Percentiles rank a stretch among this genome's conserved stretches.
Evolutionary conservation across 768 basidiomycete genomes (phyloP).

Genomic region (Rhizopogon vulgaris): DNA sequence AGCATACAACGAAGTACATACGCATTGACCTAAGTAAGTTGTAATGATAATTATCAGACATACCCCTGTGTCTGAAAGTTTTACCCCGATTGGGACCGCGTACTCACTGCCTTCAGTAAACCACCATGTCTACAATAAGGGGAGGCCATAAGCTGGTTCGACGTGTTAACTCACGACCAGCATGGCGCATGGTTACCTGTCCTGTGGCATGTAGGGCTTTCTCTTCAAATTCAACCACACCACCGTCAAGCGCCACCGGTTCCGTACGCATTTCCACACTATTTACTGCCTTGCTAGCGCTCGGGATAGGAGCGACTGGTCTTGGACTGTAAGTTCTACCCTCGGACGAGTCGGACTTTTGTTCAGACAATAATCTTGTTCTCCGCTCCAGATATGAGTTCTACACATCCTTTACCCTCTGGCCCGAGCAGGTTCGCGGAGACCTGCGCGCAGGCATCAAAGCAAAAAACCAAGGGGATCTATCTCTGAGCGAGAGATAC

Average conservation of each 20-base stretch:
- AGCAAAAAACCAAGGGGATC: slow-evolving; percentile 54
- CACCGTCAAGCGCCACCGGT: neutral
- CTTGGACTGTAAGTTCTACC: slow-evolving; percentile 34
- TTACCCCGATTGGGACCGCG: no score
- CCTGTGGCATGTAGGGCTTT: neutral
- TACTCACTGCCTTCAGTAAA: neutral
- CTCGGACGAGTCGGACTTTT: neutral
- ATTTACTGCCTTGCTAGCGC: slow-evolving; percentile 29
- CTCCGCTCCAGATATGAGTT: slow-evolving; percentile 41
- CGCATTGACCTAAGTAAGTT: neutral
- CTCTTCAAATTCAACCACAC: slow-evolving; percentile 10
- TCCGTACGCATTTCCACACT: slow-evolving; percentile 28
- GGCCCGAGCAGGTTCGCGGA: slow-evolving; percentile 57
- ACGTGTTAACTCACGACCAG: neutral
- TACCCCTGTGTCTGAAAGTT: no score
- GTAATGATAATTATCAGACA: neutral
- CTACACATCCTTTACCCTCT: slow-evolving; percentile 52
- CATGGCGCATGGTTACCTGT: neutral
- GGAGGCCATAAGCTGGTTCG: neutral
- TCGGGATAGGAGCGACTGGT: slow-evolving; percentile 36
- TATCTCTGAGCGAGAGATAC: slow-evolving; percentile 43
- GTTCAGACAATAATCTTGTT: neutral
- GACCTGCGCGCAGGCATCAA: slow-evolving; percentile 63
- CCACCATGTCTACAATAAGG: neutral
- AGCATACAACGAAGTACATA: neutral